Evolutionary conservation across 2,329 filamentous ascomycete genomes (phyloP).

Genomic region (Paecilomyces formosus): DNA sequence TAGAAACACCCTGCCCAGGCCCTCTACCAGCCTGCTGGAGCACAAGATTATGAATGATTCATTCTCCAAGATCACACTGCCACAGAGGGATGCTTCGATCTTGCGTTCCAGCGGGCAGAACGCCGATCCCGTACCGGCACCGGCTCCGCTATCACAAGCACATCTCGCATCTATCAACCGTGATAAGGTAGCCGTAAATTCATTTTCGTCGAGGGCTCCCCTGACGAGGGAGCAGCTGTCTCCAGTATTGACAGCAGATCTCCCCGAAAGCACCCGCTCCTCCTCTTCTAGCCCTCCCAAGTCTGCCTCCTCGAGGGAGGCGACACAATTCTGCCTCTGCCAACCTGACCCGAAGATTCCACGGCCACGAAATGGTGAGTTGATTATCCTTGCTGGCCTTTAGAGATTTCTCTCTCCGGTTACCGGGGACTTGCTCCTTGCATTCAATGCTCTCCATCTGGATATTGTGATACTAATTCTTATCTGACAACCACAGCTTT

Average conservation of each 20-base stretch:
- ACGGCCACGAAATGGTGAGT: conserved; percentile 62
- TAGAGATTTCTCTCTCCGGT: background rate
- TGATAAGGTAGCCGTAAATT: conserved; percentile 15
- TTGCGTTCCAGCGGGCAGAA: background rate
- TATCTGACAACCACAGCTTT: conserved; percentile 59
- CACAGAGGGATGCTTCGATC: background rate
- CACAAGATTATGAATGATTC: conserved; percentile 36
- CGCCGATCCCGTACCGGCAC: conserved; percentile 2
- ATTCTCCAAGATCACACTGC: conserved; percentile 10
- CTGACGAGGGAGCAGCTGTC: conserved; percentile 10
- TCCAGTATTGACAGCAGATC: conserved; percentile 13
- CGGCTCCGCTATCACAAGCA: conserved; percentile 6
- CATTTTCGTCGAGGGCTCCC: conserved; percentile 8
- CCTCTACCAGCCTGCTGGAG: conserved; percentile 29
- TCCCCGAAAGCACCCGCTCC: conserved; percentile 18
- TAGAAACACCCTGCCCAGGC: conserved; percentile 23
- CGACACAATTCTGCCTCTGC: conserved; percentile 58
- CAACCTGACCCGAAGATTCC: conserved; percentile 66
- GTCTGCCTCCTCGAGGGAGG: conserved; percentile 30
- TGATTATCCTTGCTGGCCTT: background rate
- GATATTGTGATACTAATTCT: conserved; percentile 14
- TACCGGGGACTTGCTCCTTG: background rate
- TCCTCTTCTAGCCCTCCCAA: conserved; percentile 28
- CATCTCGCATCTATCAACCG: conserved; percentile 21
- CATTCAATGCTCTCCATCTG: background rate